phyloP scores from a whole-genome alignment of 2,329 filamentous ascomycete species.

The Claviceps purpurea region DNA sequence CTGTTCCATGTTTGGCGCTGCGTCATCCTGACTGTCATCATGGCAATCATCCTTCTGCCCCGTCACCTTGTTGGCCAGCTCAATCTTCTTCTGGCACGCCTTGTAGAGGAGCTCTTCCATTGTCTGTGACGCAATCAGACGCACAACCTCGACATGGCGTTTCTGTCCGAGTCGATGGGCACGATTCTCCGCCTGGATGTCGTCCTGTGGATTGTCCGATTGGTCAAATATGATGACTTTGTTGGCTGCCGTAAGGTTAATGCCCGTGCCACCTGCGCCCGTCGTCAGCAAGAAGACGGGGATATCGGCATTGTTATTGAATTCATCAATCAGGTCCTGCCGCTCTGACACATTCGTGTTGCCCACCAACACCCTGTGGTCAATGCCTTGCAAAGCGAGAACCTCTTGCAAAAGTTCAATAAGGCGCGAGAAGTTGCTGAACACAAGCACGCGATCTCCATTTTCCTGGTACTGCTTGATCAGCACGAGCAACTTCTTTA shows the following conservation, averaged over 20 bases:
- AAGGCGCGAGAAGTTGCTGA: constrained; percentile 85
- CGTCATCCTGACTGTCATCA: constrained; percentile 15
- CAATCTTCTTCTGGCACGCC: constrained; percentile 83
- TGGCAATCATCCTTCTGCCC: constrained; percentile 23
- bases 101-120: constrained; percentile 91
- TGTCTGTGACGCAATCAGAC: constrained; percentile 66
- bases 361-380: constrained; percentile 78
- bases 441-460: constrained; percentile 78
- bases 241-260: constrained; percentile 90
- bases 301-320: constrained; percentile 62
- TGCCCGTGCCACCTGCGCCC: constrained; percentile 88
- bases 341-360: constrained; percentile 68
- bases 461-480: constrained; percentile 60
- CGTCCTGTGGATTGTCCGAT: constrained; percentile 95
- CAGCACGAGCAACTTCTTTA: constrained; percentile 65
- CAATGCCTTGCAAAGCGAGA: constrained; percentile 56
- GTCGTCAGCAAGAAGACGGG: constrained; percentile 89
- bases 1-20: constrained; percentile 26
- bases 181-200: constrained; percentile 95
- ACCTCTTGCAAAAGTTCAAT: constrained; percentile 83
- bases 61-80: constrained; percentile 56
- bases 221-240: constrained; percentile 97
- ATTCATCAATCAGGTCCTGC: constrained; percentile 78
- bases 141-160: constrained; percentile 77
- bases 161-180: constrained; percentile 91